Conservation (phyloP, 345 rosid species). For the Ailanthus altissimus region DNA sequence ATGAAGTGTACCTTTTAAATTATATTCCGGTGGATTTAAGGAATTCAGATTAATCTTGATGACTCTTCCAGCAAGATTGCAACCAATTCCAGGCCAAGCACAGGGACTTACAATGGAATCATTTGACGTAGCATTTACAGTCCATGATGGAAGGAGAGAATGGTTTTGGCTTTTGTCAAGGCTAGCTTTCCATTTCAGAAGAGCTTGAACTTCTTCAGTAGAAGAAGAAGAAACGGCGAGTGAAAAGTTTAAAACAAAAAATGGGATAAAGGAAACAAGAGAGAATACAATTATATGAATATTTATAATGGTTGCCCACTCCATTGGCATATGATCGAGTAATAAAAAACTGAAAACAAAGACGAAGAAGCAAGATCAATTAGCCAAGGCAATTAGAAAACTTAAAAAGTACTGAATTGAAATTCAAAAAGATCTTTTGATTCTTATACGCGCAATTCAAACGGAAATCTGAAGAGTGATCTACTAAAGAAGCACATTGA, state of each 20-base stretch:
- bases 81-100: background rate
- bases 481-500: too few relatives aligned
- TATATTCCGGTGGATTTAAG: too few relatives aligned
- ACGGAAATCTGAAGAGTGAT: too few relatives aligned
- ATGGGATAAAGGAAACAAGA: background rate
- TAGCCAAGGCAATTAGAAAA: too few relatives aligned
- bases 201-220: conserved; percentile 20
- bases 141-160: conserved; percentile 13
- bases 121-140: background rate
- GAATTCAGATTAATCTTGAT: background rate
- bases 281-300: too few relatives aligned
- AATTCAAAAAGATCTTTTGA: too few relatives aligned
- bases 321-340: too few relatives aligned
- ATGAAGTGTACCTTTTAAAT: background rate
- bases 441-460: too few relatives aligned
- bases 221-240: conserved; percentile 1
- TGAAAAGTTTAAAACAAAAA: background rate
- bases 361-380: too few relatives aligned
- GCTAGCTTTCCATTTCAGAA: conserved; percentile 28
- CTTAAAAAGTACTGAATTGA: too few relatives aligned
- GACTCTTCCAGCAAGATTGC: background rate
- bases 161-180: conserved; percentile 24
- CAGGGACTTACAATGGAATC: background rate
- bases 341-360: too few relatives aligned
- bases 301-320: too few relatives aligned